A percentile compares a stretch with the other conserved stretches of the same genome.
phyloP scores from a whole-genome alignment of 768 basidiomycete species.

The Pisolithus tinctorius region DNA sequence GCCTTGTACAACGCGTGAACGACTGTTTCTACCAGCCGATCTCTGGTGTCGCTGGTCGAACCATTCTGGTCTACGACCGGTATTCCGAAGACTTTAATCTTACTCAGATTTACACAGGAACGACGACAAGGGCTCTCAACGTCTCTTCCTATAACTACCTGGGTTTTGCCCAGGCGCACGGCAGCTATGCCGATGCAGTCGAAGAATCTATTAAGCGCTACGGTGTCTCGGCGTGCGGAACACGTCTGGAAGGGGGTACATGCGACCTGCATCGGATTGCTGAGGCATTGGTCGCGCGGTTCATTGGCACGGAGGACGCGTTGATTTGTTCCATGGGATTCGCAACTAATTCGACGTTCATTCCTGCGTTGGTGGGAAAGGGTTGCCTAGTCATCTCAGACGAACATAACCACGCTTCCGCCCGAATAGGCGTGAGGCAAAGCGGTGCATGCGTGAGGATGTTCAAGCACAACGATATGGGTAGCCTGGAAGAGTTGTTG shows the following conservation, averaged over 20 bases:
- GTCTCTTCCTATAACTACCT: slow-evolving; percentile 99
- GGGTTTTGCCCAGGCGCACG: slow-evolving; percentile 90
- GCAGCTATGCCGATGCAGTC: slow-evolving; percentile 92
- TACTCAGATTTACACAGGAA: slow-evolving; percentile 71
- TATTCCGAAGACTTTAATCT: slow-evolving; percentile 75
- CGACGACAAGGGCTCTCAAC: slow-evolving; percentile 83
- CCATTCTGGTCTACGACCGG: slow-evolving; percentile 81
- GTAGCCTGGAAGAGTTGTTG: slow-evolving; percentile 68
- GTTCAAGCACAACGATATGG: slow-evolving; percentile 98
- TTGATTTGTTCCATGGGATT: slow-evolving; percentile 93
- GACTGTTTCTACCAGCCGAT: slow-evolving; percentile 92
- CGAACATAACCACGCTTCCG: slow-evolving; percentile 93
- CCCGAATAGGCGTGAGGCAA: slow-evolving; percentile 87
- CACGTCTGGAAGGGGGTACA: slow-evolving; percentile 80
- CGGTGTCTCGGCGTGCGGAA: slow-evolving; percentile 73
- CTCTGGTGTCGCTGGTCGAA: slow-evolving; percentile 93
- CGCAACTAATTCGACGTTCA: slow-evolving; percentile 88
- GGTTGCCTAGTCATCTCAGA: slow-evolving; percentile 95
- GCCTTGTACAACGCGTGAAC: slow-evolving; percentile 89
- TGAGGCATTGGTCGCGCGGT: slow-evolving; percentile 85
- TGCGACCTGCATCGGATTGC: slow-evolving; percentile 74
- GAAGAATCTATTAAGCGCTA: slow-evolving; percentile 78
- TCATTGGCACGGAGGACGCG: slow-evolving; percentile 86
- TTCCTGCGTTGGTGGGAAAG: slow-evolving; percentile 86
- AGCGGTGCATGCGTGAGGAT: slow-evolving; percentile 84